Evolutionary conservation across 495 filamentous ascomycete species (phyloP).

Genomic region (Aspergillus haitiensis): DNA sequence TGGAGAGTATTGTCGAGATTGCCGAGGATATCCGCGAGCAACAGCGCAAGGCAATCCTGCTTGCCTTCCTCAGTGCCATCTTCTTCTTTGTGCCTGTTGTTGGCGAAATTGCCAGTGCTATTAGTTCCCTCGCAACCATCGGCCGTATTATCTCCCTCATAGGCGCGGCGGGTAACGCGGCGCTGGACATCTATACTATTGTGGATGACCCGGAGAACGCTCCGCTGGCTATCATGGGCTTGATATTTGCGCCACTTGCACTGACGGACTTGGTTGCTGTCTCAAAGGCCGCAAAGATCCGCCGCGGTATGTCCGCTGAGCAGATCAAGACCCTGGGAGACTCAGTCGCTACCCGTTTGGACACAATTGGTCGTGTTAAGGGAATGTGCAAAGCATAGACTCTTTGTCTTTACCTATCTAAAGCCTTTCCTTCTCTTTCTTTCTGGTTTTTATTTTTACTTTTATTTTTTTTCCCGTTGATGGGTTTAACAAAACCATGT

Average conservation of each 20-base stretch:
- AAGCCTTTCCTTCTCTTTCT: too few relatives aligned
- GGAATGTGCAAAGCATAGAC: neutral
- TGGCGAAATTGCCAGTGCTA: constrained; percentile 2
- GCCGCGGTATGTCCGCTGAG: neutral
- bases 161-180: constrained; percentile 9
- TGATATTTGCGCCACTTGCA: constrained; percentile 2
- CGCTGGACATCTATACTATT: constrained; percentile 10
- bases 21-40: constrained; percentile 11
- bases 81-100: constrained; percentile 11
- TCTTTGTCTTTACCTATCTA: too few relatives aligned
- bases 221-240: constrained; percentile 10
- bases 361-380: neutral
- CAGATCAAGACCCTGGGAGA: neutral
- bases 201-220: constrained; percentile 9
- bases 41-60: constrained; percentile 6
- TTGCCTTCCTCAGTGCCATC: constrained; percentile 12
- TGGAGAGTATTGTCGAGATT: constrained; percentile 6
- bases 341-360: neutral
- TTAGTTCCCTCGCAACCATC: constrained; percentile 9
- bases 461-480: too few relatives aligned
- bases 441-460: too few relatives aligned
- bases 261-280: constrained; percentile 1
- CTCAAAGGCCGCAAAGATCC: constrained; percentile 5
- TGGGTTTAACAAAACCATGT: too few relatives aligned
- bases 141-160: constrained; percentile 9